Evolutionary conservation across 169 alveolate species (phyloP).

Genomic region (Cardiosporidium cionae): DNA sequence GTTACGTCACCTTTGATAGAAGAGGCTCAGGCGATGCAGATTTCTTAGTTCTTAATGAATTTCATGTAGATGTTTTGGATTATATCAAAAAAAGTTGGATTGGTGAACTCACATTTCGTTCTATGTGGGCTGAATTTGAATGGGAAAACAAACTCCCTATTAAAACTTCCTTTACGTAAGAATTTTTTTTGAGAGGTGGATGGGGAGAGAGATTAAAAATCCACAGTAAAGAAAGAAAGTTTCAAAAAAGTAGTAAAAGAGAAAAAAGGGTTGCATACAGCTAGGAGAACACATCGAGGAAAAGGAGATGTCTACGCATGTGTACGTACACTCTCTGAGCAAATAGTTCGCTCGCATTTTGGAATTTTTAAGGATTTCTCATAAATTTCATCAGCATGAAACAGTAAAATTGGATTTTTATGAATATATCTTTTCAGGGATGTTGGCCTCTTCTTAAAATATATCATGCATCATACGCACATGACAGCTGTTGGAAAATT

Average conservation of each 20-base stretch:
- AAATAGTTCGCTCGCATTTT: too few species aligned
- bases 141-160: slow-evolving; percentile 78
- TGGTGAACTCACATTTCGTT: slow-evolving; percentile 63
- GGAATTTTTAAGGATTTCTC: too few species aligned
- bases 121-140: slow-evolving; percentile 85
- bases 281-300: too few species aligned
- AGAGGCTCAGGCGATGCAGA: slow-evolving; percentile 45
- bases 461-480: slow-evolving; percentile 23
- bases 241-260: not conserved
- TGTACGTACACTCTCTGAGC: too few species aligned
- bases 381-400: too few species aligned
- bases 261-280: not conserved
- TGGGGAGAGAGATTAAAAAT: not conserved
- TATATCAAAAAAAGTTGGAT: slow-evolving; percentile 66
- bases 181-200: not conserved
- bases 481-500: slow-evolving; percentile 30
- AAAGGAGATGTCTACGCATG: too few species aligned
- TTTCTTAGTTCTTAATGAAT: slow-evolving; percentile 64
- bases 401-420: too few species aligned
- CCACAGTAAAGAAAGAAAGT: too few species aligned
- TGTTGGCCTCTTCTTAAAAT: slow-evolving; percentile 11
- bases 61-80: slow-evolving; percentile 71
- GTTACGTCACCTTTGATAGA: slow-evolving; percentile 81
- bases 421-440: not conserved
- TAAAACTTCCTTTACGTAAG: not conserved